Evolutionary conservation across 1,139 yeast genomes (phyloP), one percentile per base, ranked within the genome.

Genomic region (Geotrichum reessii): DNA sequence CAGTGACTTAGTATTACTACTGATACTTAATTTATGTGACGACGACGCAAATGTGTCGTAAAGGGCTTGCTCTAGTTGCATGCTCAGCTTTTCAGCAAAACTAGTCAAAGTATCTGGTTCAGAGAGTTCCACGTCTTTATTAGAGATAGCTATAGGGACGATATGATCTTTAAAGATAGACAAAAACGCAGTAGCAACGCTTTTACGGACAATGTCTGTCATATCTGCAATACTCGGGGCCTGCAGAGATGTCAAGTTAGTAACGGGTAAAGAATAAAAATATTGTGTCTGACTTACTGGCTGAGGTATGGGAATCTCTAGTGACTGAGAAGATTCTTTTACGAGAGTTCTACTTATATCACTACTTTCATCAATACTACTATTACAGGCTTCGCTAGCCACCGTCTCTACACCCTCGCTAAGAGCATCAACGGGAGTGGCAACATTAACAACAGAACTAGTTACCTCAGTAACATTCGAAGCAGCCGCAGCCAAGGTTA

Each of bases 101-200:
- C 63, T 70, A 12, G 69, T 68, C n/a, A 77, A 67, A 6, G 81
- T 76, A 21, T 70, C 71, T 61, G 81, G 86, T 44, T 61, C 65
- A 0, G 71, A 70, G 12, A 71, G 61, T 3, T 55, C 54, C 55
- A 67, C 65, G 14, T 70, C 70, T 0, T 72, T 67, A 11, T 66
- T 68, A 6, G 63, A 60, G 25, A 71, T 65, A 8, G 78, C 76
- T 14, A 71, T 74, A 0, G 81, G 79, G 22, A 81, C 74, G 47
- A 81, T 77, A 61, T 74, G 76, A 52, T 74, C 73, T 49, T 56
- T 61, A 51, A 78, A 72, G 24, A 76, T 67, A 50, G 70, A 70
- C 7, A 65, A 63, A 57, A 79, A 72, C 60, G 77, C 78, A 40
- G 70, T 71, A 14, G 71, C 71, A 6, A 80, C 82, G 27, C 78